These are phyloP conservation scores for Eucommia ulmoides DNA, from an alignment of 257 asterid species.

Conservation along the genomic window DNA sequence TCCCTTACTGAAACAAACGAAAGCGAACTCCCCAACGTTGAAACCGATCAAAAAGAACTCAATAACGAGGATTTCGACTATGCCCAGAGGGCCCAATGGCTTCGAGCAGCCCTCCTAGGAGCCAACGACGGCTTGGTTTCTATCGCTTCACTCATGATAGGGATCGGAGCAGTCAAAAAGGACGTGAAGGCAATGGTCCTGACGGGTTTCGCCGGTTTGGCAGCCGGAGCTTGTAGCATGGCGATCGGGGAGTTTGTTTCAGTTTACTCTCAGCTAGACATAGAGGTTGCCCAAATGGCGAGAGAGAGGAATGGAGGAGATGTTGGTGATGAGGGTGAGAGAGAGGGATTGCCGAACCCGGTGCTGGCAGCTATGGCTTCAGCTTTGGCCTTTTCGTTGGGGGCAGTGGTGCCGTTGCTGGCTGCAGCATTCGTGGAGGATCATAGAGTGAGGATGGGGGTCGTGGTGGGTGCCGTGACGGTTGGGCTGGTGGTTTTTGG, in stretches of 20 bases:
- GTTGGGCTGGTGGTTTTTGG: conserved; percentile 47
- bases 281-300: conserved; percentile 50
- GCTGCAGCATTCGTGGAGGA: conserved; percentile 44
- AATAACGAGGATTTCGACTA: too few relatives aligned
- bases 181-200: conserved; percentile 50
- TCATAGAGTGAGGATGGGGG: conserved; percentile 33
- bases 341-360: conserved; percentile 52
- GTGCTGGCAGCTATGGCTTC: conserved; percentile 53
- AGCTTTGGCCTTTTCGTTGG: conserved; percentile 45
- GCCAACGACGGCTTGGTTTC: conserved; percentile 70
- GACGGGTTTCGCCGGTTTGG: conserved; percentile 46
- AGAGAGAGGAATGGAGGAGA: conserved; percentile 16
- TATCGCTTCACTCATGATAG: conserved; percentile 58
- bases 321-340: conserved; percentile 8
- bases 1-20: too few relatives aligned
- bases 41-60: too few relatives aligned
- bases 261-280: conserved; percentile 51
- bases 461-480: conserved; percentile 37
- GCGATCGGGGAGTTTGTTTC: conserved; percentile 75
- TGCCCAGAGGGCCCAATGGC: conserved; percentile 62
- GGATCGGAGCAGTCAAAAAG: conserved; percentile 45
- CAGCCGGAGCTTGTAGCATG: conserved; percentile 80
- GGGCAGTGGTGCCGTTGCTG: conserved; percentile 49
- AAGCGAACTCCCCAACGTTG: too few relatives aligned
- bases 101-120: conserved; percentile 58